These are phyloP conservation scores for Phoma sp. DNA, from an alignment of 2,329 filamentous ascomycete species.

Conservation along the genomic window DNA sequence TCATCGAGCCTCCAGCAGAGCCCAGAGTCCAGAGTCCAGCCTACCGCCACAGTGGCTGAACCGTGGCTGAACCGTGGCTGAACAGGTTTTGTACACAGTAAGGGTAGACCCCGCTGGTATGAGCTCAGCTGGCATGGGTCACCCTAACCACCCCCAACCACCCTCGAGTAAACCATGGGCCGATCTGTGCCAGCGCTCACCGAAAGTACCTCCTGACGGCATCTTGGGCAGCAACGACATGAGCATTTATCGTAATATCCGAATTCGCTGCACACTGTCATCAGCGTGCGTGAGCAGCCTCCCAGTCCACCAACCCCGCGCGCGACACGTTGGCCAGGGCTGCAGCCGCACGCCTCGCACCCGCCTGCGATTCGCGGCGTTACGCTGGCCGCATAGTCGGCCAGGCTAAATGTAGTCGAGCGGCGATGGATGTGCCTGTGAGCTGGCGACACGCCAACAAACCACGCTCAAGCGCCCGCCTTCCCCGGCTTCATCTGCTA, in stretches of 20 bases:
- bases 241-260: slow-evolving; percentile 2
- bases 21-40: neutral
- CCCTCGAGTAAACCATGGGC: slow-evolving; percentile 10
- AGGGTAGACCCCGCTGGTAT: neutral
- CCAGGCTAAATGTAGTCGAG: slow-evolving; percentile 23
- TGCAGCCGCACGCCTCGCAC: slow-evolving; percentile 27
- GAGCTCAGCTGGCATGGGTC: slow-evolving; percentile 13
- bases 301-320: slow-evolving; percentile 34
- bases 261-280: slow-evolving; percentile 27
- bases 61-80: no score
- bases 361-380: slow-evolving; percentile 29
- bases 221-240: slow-evolving; percentile 14
- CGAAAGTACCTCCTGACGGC: slow-evolving; percentile 11
- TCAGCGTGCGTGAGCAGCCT: slow-evolving; percentile 32
- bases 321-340: slow-evolving; percentile 39
- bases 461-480: slow-evolving; percentile 27
- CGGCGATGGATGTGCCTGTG: slow-evolving; percentile 30
- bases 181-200: slow-evolving; percentile 17
- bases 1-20: neutral
- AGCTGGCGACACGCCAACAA: slow-evolving; percentile 42
- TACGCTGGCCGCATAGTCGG: slow-evolving; percentile 45
- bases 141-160: slow-evolving; percentile 9
- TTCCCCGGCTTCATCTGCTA: slow-evolving; percentile 27
- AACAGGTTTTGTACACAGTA: no score
- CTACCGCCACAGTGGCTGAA: slow-evolving; percentile 19